phyloP scores from a whole-genome alignment of 2,329 filamentous ascomycete genomes.

The Botrytis fabae region DNA sequence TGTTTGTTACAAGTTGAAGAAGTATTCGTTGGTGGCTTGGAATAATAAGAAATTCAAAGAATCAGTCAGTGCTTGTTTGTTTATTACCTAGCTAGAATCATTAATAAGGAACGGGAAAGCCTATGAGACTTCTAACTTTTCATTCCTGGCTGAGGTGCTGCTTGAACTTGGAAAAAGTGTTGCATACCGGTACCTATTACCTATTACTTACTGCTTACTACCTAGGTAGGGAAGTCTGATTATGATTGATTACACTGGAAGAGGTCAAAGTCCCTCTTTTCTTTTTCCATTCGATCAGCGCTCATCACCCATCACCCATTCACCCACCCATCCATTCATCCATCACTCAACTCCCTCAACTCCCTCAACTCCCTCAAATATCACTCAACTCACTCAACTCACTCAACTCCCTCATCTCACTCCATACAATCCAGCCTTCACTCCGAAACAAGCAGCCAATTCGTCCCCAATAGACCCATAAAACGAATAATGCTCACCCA shows the following conservation, averaged over 20 bases:
- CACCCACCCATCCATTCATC: too few relatives aligned
- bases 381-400: background rate
- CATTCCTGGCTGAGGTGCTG: background rate
- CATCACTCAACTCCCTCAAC: too few relatives aligned
- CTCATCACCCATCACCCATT: background rate
- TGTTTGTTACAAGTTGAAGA: slow-evolving; percentile 17
- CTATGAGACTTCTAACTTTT: background rate
- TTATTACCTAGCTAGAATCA: background rate
- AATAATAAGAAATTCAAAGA: background rate
- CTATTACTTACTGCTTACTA: background rate
- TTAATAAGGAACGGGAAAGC: background rate
- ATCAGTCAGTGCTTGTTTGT: background rate
- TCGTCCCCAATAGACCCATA: background rate
- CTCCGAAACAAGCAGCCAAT: background rate
- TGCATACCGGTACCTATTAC: background rate
- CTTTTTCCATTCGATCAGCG: background rate
- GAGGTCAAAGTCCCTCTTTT: background rate
- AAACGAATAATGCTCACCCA: background rate
- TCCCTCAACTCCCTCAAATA: background rate
- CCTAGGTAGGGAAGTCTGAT: background rate
- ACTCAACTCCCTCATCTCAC: too few relatives aligned
- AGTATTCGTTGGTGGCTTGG: slow-evolving; percentile 19
- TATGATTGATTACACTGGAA: background rate
- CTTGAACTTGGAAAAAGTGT: slow-evolving; percentile 3
- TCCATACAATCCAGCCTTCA: background rate